A percentile compares a stretch with the other conserved stretches of the same genome.
Conservation (phyloP, 257 asterid genomes). For the Perilla frutescens region DNA sequence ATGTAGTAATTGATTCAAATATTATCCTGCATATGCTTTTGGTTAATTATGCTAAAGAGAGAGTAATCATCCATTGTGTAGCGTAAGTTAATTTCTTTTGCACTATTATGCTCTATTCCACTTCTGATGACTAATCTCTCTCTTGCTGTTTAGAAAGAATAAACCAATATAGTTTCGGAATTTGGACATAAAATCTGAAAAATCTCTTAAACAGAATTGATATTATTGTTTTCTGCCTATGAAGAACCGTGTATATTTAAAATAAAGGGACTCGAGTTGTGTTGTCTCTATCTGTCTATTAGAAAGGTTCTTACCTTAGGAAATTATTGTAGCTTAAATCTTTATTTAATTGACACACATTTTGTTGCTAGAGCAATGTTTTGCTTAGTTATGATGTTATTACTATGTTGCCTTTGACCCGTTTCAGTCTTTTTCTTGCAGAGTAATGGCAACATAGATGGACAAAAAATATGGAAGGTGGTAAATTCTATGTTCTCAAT, state of each 20-base stretch:
- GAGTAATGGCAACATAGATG: conserved; percentile 37
- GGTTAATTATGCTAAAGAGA: conserved; percentile 2
- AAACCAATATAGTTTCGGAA: not conserved
- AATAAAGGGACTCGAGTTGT: not conserved
- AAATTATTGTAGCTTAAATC: not conserved
- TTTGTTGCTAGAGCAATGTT: not conserved
- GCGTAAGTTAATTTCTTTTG: not conserved
- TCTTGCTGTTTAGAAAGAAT: not conserved
- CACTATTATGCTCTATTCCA: not conserved
- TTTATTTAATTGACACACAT: not conserved
- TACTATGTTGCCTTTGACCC: conserved; percentile 36
- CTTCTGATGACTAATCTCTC: not conserved
- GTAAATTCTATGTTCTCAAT: conserved; percentile 15
- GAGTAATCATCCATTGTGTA: not conserved
- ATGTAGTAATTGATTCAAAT: not conserved
- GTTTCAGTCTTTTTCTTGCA: conserved; percentile 43
- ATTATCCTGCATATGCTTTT: not conserved
- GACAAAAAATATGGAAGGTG: conserved; percentile 35
- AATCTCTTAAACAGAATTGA: not conserved
- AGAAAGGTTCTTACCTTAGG: not conserved
- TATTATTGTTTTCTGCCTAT: not conserved
- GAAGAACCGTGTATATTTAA: not conserved
- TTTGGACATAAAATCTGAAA: not conserved
- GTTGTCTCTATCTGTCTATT: conserved; percentile 8
- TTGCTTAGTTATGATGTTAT: not conserved